A percentile compares a stretch with the other conserved stretches of the same genome.
phyloP scores from a whole-genome alignment of 257 asterid species.

The Solanum megistacrolobum region DNA sequence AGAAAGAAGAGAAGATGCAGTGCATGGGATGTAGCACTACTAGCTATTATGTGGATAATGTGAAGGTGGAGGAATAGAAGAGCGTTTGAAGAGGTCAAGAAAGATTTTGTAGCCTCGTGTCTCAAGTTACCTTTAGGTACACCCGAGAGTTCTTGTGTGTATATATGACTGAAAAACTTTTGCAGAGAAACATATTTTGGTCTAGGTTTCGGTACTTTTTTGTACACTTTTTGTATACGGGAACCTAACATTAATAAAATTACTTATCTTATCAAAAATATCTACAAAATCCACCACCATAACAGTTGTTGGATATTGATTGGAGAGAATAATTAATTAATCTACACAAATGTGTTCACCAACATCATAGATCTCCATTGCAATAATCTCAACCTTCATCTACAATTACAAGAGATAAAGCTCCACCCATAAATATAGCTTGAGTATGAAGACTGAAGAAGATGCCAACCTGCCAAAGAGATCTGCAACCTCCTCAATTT shows the following conservation, averaged over 20 bases:
- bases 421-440: neutral
- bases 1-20: neutral
- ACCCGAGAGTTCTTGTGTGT: neutral
- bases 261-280: neutral
- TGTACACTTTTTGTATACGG: neutral
- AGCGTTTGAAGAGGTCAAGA: neutral
- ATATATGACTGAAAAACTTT: neutral
- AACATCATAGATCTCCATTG: neutral
- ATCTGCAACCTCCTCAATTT: slow-evolving; percentile 60
- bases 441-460: neutral
- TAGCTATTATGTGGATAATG: neutral
- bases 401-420: neutral
- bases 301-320: neutral
- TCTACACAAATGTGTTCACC: neutral
- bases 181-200: neutral
- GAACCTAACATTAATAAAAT: neutral
- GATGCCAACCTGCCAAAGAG: slow-evolving; percentile 57
- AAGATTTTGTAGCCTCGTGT: neutral
- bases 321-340: neutral
- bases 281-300: neutral
- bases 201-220: neutral
- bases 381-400: neutral
- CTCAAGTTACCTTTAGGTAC: neutral
- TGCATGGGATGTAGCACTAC: neutral
- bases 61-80: neutral